phyloP scores from a whole-genome alignment of 345 rosid genomes.

The Rhizophora apiculata region DNA sequence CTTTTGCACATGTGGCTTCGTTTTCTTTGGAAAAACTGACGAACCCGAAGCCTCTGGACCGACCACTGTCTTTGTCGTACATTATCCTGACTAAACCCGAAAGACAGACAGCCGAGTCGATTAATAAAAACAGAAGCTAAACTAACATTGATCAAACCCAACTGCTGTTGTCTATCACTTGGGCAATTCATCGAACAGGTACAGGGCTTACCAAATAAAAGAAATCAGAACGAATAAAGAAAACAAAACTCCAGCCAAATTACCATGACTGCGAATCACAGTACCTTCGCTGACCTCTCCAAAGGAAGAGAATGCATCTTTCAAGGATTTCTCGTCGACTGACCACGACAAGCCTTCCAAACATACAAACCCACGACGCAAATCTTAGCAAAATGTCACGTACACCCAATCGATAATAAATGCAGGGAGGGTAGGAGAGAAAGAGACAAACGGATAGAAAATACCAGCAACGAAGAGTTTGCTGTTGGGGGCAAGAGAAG shows the following conservation, averaged over 20 bases:
- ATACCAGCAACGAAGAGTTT: constrained; percentile 69
- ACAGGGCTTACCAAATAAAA: constrained; percentile 3
- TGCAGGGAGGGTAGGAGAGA: neutral
- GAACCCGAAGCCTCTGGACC: constrained; percentile 93
- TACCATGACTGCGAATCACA: neutral
- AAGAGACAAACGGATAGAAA: constrained; percentile 7
- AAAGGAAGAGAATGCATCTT: constrained; percentile 72
- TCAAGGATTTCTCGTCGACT: constrained; percentile 71
- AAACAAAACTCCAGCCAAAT: too few relatives aligned
- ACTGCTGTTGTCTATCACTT: constrained; percentile 7
- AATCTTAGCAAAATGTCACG: neutral
- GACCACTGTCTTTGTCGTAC: constrained; percentile 70
- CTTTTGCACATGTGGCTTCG: constrained; percentile 64
- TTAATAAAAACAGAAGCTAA: neutral
- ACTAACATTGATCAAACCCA: neutral
- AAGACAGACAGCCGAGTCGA: neutral
- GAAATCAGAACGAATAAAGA: neutral
- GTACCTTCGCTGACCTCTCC: constrained; percentile 68
- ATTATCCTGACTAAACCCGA: constrained; percentile 55
- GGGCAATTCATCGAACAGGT: constrained; percentile 57
- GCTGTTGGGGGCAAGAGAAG: constrained; percentile 35
- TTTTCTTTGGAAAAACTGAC: constrained; percentile 58
- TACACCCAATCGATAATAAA: neutral
- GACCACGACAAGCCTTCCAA: constrained; percentile 71
- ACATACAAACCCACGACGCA: neutral